Base-by-base conservation (phyloP, 1,139 yeast genomes). In the Debaryomyces sp. region DNA sequence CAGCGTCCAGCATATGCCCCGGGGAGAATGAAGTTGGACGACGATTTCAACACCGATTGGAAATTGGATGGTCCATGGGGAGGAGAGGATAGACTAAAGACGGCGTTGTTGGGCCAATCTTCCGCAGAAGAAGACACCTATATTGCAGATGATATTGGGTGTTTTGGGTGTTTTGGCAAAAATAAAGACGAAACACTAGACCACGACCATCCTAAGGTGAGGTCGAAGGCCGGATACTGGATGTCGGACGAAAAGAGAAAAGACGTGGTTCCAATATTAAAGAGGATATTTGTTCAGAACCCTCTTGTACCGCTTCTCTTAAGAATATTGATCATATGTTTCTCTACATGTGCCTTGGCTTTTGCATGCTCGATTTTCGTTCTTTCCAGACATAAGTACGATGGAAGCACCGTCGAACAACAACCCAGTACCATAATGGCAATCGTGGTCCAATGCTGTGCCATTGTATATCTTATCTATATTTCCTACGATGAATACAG, bases 351-450 rank as follows among this genome's bases (percentile, higher is more conserved):
- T 43, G 87, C 96, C 0, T 71, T 90, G 53, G 91, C 82, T 0
- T 62, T 90, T 30, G 89, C 96, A 0, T 71, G 79, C n/a, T 68
- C 86, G 41, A 83, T 89, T 13, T 86, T 73, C 58, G 77, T 73
- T 13, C 73, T 73, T 50, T 83, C 88, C 3, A 58, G 55, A 51
- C 45, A 58, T 24, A 60, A 68, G 21, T 69, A 71, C 51, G 74
- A 80, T 10, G 73, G 70, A n/a, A 46, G 51, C 2, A 62, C 67
- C n/a, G 66, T 89, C 12, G 74, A 80, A 2, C 96, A 90, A 62
- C 94, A 89, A 64, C 87, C 98, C 18, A 86, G 96, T 58, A 89
- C 97, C 0, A 84, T 91, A 46, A 90, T 94, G 96, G 96, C 97
- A 1, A 79, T 92, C 2, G 84, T 84, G 44, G 96, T 92, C 7